Evolutionary conservation across 306 rosid genomes (phyloP), one percentile per base, ranked within the genome.

Genomic region (Quercus berberidifolia): DNA sequence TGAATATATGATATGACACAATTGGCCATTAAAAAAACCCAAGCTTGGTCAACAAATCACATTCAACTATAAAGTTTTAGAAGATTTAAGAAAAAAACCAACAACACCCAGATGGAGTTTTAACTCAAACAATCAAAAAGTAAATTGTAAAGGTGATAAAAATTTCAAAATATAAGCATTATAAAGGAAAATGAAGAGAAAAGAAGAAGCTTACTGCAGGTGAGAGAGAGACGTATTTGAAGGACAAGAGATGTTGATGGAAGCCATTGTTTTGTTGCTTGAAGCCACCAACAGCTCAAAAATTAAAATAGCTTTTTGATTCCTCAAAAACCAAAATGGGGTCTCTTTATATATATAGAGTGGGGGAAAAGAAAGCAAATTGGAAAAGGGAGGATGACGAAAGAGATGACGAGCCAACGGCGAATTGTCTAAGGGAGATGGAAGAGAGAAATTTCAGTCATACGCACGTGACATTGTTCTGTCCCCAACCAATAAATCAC

Each of bases 171-270:
- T 7, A 52, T 6, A 68, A 41, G 20, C 67, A 69, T 26, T 15
- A 30, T 41, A 76, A 46, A 46, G 14, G 6, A 60, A 15, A 14
- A 19, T 12, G 52, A 71, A 72, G 8, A 20, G 6, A 7, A 35
- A 43, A 15, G 41, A 63, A 35, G 62, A 80, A 41, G 46, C 87
- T 76, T 11, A 90, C 94, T 81, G 84, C 1, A 84, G 83, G 59
- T 72, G 84, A 31, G 91, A 86, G 75, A 92, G 84, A 31, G 87
- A 54, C 11, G 86, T 17, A 2, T 90, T 77, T n/a, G 97, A 87
- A 83, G 86, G 85, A 74, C 70, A 90, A 21, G 93, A 81, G 79
- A 89, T 56, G 88, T 85, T 85, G 86, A 85, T 74, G 77, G 91
- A 88, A 72, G 92, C 82, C 97, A 92, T 90, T 84, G 77, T 25